Percentiles rank a stretch among this genome's conserved stretches.
These are phyloP conservation scores for Leucosporidium creatinivorum DNA, from an alignment of 768 basidiomycete genomes.

Conservation along the genomic window DNA sequence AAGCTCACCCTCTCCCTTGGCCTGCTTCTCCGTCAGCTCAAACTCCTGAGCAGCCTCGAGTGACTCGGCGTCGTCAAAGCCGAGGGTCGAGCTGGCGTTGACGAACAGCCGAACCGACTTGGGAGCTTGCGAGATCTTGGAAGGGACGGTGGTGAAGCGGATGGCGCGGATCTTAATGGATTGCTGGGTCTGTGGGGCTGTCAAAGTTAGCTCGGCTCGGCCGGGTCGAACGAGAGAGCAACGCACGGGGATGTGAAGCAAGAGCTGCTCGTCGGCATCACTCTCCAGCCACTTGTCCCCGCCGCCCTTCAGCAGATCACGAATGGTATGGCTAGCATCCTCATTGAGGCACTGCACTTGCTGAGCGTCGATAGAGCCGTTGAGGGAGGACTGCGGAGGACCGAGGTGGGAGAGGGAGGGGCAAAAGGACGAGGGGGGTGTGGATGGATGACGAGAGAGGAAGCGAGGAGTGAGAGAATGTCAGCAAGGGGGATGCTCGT, in stretches of 20 bases:
- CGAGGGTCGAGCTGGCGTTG: conserved; percentile 52
- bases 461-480: background rate
- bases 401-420: conserved; percentile 38
- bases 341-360: conserved; percentile 71
- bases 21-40: conserved; percentile 50
- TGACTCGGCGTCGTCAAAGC: conserved; percentile 57
- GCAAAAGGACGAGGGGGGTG: no score
- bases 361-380: conserved; percentile 45
- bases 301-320: conserved; percentile 50
- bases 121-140: conserved; percentile 49
- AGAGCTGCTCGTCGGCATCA: conserved; percentile 65
- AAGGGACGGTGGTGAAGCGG: conserved; percentile 46
- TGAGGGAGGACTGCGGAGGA: conserved; percentile 53
- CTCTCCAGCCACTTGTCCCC: conserved; percentile 52
- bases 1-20: background rate
- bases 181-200: conserved; percentile 18
- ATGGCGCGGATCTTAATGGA: conserved; percentile 57
- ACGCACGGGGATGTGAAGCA: conserved; percentile 62
- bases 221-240: no score
- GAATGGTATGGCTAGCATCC: conserved; percentile 49
- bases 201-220: background rate
- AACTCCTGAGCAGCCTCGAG: conserved; percentile 55
- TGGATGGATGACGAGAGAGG: background rate
- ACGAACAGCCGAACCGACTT: conserved; percentile 56
- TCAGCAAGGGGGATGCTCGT: background rate